Base-by-base conservation (phyloP, 2,329 filamentous ascomycete genomes). In the Amesomyces nigricolor region DNA sequence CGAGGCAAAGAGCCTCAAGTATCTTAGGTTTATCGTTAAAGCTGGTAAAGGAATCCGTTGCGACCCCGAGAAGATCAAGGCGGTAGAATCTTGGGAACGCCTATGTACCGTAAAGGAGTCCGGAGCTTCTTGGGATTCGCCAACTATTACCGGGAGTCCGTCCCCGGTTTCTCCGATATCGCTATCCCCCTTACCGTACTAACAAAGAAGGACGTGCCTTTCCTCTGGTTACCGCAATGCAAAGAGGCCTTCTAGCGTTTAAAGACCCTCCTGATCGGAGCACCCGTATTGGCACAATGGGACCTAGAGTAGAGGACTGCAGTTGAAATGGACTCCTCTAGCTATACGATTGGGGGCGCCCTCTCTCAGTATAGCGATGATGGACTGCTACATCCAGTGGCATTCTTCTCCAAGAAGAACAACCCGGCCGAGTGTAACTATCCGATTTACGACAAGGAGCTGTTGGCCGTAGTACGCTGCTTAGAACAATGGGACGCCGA, bases 121-220 rank as follows among this genome's bases (percentile, higher is more conserved):
- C 32, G 42, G 2, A 46, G 29, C 11, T 53, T 53, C 30, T 19
- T 53, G 9, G 45, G 52, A 7, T 54, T 49, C n/a, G 32, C 46
- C 4, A 54, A 54, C 17, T 49, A 49, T n/a, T 49, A 54, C n/a
- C 51, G 44, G 6, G 45, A 37, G 9, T 54, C 50, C 19, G 30
- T 54, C 8, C 52, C 46, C 4, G 17, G 38, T 4, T 54, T 54
- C 52, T 54, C 46, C 4, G 11, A 30, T 13, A 38, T 49, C 30
- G 47, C 47, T 3, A 43, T 49, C 9, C 45, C 52, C 14, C 40
- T 54, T 1, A 54, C 32, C 11, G 47, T 40, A n/a, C 16, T 54
- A 13, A 54, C 52, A 2, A 54, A 46, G 32, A 54, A 54, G n/a
- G 47, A 30, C 5, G n/a, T 29, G 6, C 42, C 35, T 19, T 55